Base-by-base conservation (phyloP, 1,284 basidiomycete genomes). In the Prillingera fragicola region DNA sequence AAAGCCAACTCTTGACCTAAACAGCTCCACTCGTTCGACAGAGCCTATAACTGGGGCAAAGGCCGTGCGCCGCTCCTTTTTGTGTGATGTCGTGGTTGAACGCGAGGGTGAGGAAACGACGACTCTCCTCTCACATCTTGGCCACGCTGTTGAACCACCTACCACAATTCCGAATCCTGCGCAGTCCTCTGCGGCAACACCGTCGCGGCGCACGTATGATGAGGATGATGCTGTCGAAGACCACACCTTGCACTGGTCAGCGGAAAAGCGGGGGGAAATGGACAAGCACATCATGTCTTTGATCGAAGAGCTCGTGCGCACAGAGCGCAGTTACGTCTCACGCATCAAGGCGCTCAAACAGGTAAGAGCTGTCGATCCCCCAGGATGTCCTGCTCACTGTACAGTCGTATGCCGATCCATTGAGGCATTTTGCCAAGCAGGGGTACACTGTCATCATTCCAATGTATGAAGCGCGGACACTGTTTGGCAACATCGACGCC, bases 401-500 rank as follows among this genome's bases (percentile, higher is more conserved):
- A 3, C 50, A 75, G 71, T 80, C 84, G 52, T 97, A 96, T 64
- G 91, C 91, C 28, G 85, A 91, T 65, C 91, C 90, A 3, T 75
- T 97, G 18, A 81, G 90, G 18, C 80, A 80, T 41, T 94, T 91
- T 63, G 82, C 94, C 22, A 79, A 80, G 48, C 82, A 79, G 64
- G 86, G 87, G 60, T 84, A 85, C 53, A 89, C 85, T 1, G 81
- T 84, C 33, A 89, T 96, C 57, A 80, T 97, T 37, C 84, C 86
- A 3, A 73, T 81, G 15, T 95, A 94, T 66, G 87, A 95, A 62
- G 88, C 92, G 18, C 94, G 90, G 58, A 84, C 81, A 0, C 76
- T 97, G 22, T 97, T 97, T 58, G 88, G 88, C 39, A 97, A 97
- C 69, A 80, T 96, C 35, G 92, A 95, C 67, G 83, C 81, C 38